These are phyloP conservation scores for Harrya chromipes DNA, from an alignment of 768 basidiomycete genomes.

Conservation along the genomic window DNA sequence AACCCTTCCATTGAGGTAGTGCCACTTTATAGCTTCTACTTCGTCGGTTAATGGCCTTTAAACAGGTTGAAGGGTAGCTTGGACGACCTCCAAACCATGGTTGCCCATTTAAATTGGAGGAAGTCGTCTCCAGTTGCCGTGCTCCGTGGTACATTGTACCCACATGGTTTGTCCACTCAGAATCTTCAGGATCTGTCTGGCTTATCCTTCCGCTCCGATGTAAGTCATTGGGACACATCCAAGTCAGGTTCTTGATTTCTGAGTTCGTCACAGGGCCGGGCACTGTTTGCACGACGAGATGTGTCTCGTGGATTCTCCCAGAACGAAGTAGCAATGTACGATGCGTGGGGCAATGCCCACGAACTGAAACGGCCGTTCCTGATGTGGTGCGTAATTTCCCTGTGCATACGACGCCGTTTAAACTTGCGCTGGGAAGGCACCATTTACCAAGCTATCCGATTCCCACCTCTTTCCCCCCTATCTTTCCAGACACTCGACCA, in stretches of 20 bases:
- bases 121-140: slow-evolving; percentile 52
- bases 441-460: slow-evolving; percentile 55
- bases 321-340: slow-evolving; percentile 34
- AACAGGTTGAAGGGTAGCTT: slow-evolving; percentile 34
- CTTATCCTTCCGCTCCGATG: slow-evolving; percentile 38
- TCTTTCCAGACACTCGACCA: slow-evolving; percentile 31
- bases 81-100: slow-evolving; percentile 44
- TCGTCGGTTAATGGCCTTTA: background rate
- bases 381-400: slow-evolving; percentile 34
- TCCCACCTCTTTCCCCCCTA: slow-evolving; percentile 56
- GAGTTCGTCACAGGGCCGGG: slow-evolving; percentile 13
- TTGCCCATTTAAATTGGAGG: slow-evolving; percentile 50
- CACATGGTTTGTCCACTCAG: slow-evolving; percentile 26
- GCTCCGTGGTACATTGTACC: slow-evolving; percentile 54
- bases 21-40: background rate
- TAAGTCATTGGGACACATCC: slow-evolving; percentile 9
- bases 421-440: slow-evolving; percentile 33
- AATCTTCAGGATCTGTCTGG: slow-evolving; percentile 32
- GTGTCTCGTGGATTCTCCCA: slow-evolving; percentile 60
- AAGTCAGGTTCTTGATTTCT: background rate
- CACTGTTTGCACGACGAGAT: slow-evolving; percentile 43
- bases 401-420: background rate
- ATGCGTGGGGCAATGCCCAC: slow-evolving; percentile 36
- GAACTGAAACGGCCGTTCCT: slow-evolving; percentile 31
- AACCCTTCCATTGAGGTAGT: slow-evolving; percentile 60